Base-by-base conservation (phyloP, 2,329 filamentous ascomycete genomes). In the Phaeosphaeriaceae sp. region DNA sequence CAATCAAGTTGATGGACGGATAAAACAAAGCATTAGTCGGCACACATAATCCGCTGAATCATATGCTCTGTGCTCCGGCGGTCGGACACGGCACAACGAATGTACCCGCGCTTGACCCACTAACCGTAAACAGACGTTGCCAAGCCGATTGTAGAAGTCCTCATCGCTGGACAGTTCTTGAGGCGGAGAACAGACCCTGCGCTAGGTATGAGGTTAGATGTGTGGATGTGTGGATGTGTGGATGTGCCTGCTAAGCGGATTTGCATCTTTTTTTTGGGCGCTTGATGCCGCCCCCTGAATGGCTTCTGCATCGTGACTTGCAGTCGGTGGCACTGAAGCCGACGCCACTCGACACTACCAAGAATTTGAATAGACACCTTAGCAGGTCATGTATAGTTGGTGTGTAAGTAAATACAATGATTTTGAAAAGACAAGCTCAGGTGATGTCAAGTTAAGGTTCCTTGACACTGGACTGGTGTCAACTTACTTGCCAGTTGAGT, bases 261-360 rank as follows among this genome's bases (percentile, higher is more conserved):
- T 26, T 26, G 6, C 23, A 26, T 26, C 6, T 26, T 11, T 26
- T 11, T 20, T 28, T 11, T 32, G 37, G 49, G 55, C 55, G 55
- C 52, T 55, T 56, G 43, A 56, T 21, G 30, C 37, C n/a, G 26
- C 48, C 37, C 32, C 48, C 43, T 56, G 52, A 58, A 58, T 53
- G 55, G 52, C 32, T 43, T 54, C 21, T 21, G 13, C 36, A 16
- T 43, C 33, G 21, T 12, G 42, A 20, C 29, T 40, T 48, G 41
- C 38, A 48, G 28, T 46, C 44, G 46, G 21, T 29, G 46, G 43
- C 32, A 44, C 30, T 21, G 20, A 33, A 38, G 18, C 52, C 48
- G 51, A 46, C 17, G 40, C 51, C 35, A 44, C 21, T 29, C 17
- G 11, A 13, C 17, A 37, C 7, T 3, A 13, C 7, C 16, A 11